Conservation (phyloP, 257 asterid species). For the Forsythia suspensa region DNA sequence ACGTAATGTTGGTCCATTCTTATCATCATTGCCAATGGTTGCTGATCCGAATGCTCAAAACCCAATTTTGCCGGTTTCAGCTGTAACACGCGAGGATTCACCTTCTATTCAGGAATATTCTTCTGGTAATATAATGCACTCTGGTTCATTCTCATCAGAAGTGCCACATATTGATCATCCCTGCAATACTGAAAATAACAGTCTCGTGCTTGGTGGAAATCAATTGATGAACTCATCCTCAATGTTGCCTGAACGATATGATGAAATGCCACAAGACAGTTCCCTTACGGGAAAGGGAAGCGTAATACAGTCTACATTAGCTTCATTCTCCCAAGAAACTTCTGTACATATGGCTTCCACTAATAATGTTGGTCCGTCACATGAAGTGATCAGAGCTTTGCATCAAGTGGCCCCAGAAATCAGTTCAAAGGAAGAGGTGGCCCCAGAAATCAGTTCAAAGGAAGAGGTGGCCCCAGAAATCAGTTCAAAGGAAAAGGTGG, state of each 20-base stretch:
- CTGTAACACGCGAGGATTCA: constrained; percentile 21
- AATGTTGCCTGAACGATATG: constrained; percentile 25
- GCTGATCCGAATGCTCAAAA: neutral
- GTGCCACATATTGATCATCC: constrained; percentile 6
- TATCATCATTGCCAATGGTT: neutral
- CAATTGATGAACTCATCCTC: neutral
- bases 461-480: constrained; percentile 1
- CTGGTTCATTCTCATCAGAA: neutral
- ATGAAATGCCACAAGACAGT: constrained; percentile 16
- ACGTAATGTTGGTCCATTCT: neutral
- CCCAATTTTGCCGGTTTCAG: neutral
- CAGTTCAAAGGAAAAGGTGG: neutral
- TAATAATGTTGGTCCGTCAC: neutral
- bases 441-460: constrained; percentile 15
- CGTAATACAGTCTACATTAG: constrained; percentile 10
- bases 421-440: constrained; percentile 9
- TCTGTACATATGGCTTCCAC: constrained; percentile 28
- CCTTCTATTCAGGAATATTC: neutral
- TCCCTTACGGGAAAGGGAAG: neutral
- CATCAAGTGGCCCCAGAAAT: constrained; percentile 23
- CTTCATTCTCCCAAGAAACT: constrained; percentile 19
- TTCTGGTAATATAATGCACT: neutral
- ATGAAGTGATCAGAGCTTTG: constrained; percentile 20
- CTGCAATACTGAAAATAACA: constrained; percentile 19
- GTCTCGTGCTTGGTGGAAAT: neutral